phyloP scores from a whole-genome alignment of 2,329 filamentous ascomycete genomes.

The Fusarium hainanense region DNA sequence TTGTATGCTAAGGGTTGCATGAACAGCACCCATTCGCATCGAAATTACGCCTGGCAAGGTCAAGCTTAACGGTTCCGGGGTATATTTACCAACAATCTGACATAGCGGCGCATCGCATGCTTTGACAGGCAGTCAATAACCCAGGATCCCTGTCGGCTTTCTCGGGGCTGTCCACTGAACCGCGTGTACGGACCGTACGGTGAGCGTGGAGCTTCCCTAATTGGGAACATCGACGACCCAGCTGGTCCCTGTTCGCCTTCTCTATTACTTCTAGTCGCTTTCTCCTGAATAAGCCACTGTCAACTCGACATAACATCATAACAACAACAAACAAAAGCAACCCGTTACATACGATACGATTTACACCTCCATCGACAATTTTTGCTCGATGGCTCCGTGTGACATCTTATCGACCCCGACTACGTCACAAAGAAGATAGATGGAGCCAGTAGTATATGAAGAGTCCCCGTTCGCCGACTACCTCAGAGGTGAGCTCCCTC shows the following conservation, averaged over 20 bases:
- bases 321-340: slow-evolving; percentile 16
- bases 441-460: slow-evolving; percentile 91
- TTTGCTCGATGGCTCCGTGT: slow-evolving; percentile 48
- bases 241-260: slow-evolving; percentile 38
- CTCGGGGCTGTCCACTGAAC: slow-evolving; percentile 33
- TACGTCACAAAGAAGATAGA: slow-evolving; percentile 48
- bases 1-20: slow-evolving; percentile 29
- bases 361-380: slow-evolving; percentile 19
- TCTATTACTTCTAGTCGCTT: slow-evolving; percentile 32
- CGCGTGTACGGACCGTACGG: slow-evolving; percentile 32
- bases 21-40: slow-evolving; percentile 23
- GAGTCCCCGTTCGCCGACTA: slow-evolving; percentile 89
- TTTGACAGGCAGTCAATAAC: slow-evolving; percentile 21
- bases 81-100: slow-evolving; percentile 5
- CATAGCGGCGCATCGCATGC: slow-evolving; percentile 23
- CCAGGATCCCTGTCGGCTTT: slow-evolving; percentile 23
- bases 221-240: slow-evolving; percentile 42
- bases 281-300: slow-evolving; percentile 39
- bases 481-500: slow-evolving; percentile 75
- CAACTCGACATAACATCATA: slow-evolving; percentile 17
- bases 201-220: slow-evolving; percentile 45
- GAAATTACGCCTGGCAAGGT: slow-evolving; percentile 32
- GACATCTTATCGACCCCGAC: slow-evolving; percentile 42
- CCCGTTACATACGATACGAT: slow-evolving; percentile 10
- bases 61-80: slow-evolving; percentile 15